Evolutionary conservation across 176 grass and related monocot genomes (phyloP).

Genomic region (Miscanthus lutarioriparius): DNA sequence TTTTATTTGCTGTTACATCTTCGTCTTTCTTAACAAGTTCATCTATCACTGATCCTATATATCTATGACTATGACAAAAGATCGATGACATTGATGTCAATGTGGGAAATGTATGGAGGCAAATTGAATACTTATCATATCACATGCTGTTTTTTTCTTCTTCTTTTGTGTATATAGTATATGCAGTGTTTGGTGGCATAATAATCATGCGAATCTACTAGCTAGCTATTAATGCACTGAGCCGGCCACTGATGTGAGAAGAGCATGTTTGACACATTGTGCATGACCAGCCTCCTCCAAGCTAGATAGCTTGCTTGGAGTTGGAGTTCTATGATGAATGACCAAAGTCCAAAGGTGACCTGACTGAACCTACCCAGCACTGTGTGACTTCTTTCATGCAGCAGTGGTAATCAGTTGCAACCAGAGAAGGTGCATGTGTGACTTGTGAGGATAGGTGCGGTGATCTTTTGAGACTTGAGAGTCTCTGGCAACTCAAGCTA

Average conservation of each 20-base stretch:
- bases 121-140: slow-evolving; percentile 1
- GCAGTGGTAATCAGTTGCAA: slow-evolving; percentile 24
- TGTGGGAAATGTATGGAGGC: not conserved
- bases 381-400: slow-evolving; percentile 27
- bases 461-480: slow-evolving; percentile 39
- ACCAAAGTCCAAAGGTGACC: not conserved
- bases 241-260: slow-evolving; percentile 4
- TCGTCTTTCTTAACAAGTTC: not conserved
- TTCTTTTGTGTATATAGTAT: not conserved
- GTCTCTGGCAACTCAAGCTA: no score
- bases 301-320: not conserved
- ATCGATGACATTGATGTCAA: not conserved
- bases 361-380: not conserved
- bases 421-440: not conserved
- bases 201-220: slow-evolving; percentile 8
- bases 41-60: not conserved
- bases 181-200: slow-evolving; percentile 32
- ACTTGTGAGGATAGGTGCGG: not conserved
- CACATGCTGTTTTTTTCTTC: not conserved
- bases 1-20: not conserved
- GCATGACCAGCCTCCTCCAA: not conserved
- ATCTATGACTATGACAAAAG: no score
- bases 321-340: not conserved
- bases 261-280: slow-evolving; percentile 7
- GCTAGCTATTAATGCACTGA: slow-evolving; percentile 9